Evolutionary conservation across 768 basidiomycete species (phyloP).

Genomic region (Lentinula sp.): DNA sequence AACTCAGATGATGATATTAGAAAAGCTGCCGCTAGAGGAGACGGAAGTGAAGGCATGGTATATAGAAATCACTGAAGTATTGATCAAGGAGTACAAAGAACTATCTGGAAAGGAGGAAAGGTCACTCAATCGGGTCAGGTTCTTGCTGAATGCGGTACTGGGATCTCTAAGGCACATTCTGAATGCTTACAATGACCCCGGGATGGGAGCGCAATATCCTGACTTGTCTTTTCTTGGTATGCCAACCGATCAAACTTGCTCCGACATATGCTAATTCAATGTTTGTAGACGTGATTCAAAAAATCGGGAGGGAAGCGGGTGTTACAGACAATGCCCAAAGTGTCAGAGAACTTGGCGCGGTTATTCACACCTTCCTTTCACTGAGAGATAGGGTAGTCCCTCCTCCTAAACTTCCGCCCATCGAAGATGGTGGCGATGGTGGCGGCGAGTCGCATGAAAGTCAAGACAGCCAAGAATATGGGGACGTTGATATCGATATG

Average conservation of each 20-base stretch:
- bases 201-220: slow-evolving; percentile 43
- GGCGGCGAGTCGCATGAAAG: slow-evolving; percentile 25
- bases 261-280: background rate
- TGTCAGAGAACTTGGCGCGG: slow-evolving; percentile 47
- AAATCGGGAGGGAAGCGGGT: slow-evolving; percentile 37
- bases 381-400: slow-evolving; percentile 46
- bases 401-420: slow-evolving; percentile 26
- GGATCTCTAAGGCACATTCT: slow-evolving; percentile 49
- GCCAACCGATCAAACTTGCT: slow-evolving; percentile 27
- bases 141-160: slow-evolving; percentile 49
- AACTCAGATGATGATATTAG: slow-evolving; percentile 52
- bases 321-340: slow-evolving; percentile 33
- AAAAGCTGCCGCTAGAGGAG: slow-evolving; percentile 35
- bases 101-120: slow-evolving; percentile 9
- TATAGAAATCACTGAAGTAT: slow-evolving; percentile 44
- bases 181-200: slow-evolving; percentile 24
- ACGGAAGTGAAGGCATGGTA: slow-evolving; percentile 56
- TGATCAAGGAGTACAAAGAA: slow-evolving; percentile 50
- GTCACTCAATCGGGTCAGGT: slow-evolving; percentile 5
- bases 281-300: slow-evolving; percentile 44
- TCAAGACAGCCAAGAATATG: slow-evolving; percentile 78
- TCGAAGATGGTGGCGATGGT: slow-evolving; percentile 10
- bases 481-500: slow-evolving; percentile 49
- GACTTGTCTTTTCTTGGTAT: slow-evolving; percentile 53
- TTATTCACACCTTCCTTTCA: slow-evolving; percentile 58